A percentile compares a stretch with the other conserved stretches of the same genome.
These are phyloP conservation scores for Barnettozyma sucrosica DNA, from an alignment of 805 yeast species.

Conservation along the genomic window DNA sequence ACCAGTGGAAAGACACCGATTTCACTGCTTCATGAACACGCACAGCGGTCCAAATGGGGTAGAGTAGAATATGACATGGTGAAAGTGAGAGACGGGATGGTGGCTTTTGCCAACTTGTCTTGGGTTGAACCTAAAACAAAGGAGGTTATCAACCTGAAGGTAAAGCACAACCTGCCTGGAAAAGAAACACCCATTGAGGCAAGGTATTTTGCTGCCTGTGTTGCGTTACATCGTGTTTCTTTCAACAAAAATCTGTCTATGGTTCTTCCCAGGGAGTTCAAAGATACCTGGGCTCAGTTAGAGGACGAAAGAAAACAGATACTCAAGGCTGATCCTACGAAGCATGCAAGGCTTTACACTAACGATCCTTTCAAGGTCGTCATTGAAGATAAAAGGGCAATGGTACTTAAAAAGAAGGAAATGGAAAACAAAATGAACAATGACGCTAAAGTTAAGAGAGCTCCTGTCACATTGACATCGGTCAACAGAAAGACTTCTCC, in stretches of 20 bases:
- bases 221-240: slow-evolving; percentile 73
- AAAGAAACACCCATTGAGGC: slow-evolving; percentile 87
- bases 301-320: slow-evolving; percentile 53
- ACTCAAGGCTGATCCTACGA: slow-evolving; percentile 38
- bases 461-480: slow-evolving; percentile 39
- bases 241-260: slow-evolving; percentile 78
- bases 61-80: slow-evolving; percentile 74
- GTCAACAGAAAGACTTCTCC: slow-evolving; percentile 11
- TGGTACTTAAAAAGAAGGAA: slow-evolving; percentile 42
- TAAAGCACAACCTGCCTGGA: slow-evolving; percentile 48
- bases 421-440: slow-evolving; percentile 39
- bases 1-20: slow-evolving; percentile 78
- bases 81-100: slow-evolving; percentile 47
- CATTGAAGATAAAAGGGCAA: slow-evolving; percentile 47
- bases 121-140: slow-evolving; percentile 80
- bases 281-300: slow-evolving; percentile 69
- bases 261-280: slow-evolving; percentile 81
- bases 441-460: slow-evolving; percentile 44
- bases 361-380: slow-evolving; percentile 73
- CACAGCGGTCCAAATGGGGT: slow-evolving; percentile 87
- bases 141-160: slow-evolving; percentile 51
- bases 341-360: slow-evolving; percentile 50
- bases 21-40: slow-evolving; percentile 75
- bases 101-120: slow-evolving; percentile 58
- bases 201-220: slow-evolving; percentile 84